Base-by-base conservation (phyloP, 2,329 filamentous ascomycete genomes). In the Colletotrichum spaethianum region DNA sequence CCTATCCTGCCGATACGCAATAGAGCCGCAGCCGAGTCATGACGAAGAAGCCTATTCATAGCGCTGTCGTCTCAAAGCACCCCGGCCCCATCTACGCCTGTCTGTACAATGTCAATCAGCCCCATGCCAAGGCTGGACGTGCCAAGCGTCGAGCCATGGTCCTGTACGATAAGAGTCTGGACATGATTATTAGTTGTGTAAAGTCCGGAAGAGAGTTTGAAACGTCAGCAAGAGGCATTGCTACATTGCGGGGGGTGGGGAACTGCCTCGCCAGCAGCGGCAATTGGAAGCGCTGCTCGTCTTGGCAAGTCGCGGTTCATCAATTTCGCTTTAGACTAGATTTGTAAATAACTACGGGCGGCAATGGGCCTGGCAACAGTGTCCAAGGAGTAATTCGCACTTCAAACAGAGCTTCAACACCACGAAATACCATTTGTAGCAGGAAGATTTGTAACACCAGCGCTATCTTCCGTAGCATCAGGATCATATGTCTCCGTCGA, bases 241-340 rank as follows among this genome's bases (percentile, higher is more conserved):
- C 14, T 26, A 5, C 8, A 5, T 33, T 50, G 55, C 14, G 46
- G 62, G 62, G 23, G 53, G 38, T 42, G 62, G 46, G 9, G 23
- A 26, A 28, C 23, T 20, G 12, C 9, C n/a, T 38, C n/a, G 20
- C 4, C 36, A 48, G 23, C 8, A 26, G 5, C 36, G 67, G 67
- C 63, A 70, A 31, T 48, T 70, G 46, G 36, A 70, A 70, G 63
- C 63, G 63, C 63, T 28, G 31, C 6, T 38, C 31, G 55, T 33
- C 63, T 70, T 70, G 63, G 67, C 63, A 38, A 14, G 11, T n/a
- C 11, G 14, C 36, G 57, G 40, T 4, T 0, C 55, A 20, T 57
- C 55, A n/a, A 16, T 57, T 16, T 28, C n/a, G 36, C 23, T 20
- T 42, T 8, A 36, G 33, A 36, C 33, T 9, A 36, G 5, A 2